Conservation (phyloP, 1,139 yeast species). For the Candida sanyaensis region DNA sequence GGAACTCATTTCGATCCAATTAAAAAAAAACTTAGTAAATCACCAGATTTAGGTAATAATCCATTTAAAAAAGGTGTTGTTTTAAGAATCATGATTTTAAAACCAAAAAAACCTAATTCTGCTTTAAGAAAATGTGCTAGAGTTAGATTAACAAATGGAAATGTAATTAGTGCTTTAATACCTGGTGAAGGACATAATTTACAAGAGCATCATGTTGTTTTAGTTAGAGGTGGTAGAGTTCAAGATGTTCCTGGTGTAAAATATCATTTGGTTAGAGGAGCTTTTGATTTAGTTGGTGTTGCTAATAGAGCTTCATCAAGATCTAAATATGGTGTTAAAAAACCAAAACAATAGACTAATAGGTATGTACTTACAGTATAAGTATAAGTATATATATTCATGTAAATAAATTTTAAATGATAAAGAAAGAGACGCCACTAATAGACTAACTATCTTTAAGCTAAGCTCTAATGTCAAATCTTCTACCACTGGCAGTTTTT, state of each 20-base stretch:
- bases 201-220: slow-evolving; percentile 96
- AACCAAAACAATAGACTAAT: slow-evolving; percentile 47
- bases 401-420: slow-evolving; percentile 5
- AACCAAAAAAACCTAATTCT: slow-evolving; percentile 98
- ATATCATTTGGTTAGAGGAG: slow-evolving; percentile 92
- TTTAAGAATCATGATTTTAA: slow-evolving; percentile 88
- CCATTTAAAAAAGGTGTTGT: slow-evolving; percentile 95
- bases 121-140: slow-evolving; percentile 97
- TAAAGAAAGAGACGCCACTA: background rate
- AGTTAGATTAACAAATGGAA: slow-evolving; percentile 90
- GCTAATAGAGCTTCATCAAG: slow-evolving; percentile 90
- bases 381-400: slow-evolving; percentile 6
- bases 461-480: slow-evolving; percentile 48
- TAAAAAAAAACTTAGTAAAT: slow-evolving; percentile 49
- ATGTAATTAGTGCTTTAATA: slow-evolving; percentile 85
- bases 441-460: too few species aligned
- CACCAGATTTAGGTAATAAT: slow-evolving; percentile 80
- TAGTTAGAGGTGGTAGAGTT: slow-evolving; percentile 95
- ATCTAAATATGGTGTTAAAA: slow-evolving; percentile 92
- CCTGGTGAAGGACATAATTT: slow-evolving; percentile 99
- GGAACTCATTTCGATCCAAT: slow-evolving; percentile 61
- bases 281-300: slow-evolving; percentile 91
- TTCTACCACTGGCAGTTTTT: slow-evolving; percentile 83
- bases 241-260: slow-evolving; percentile 99
- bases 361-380: slow-evolving; percentile 1